These are phyloP conservation scores for Calocybe cyanea DNA, from an alignment of 768 basidiomycete species.

Conservation along the genomic window DNA sequence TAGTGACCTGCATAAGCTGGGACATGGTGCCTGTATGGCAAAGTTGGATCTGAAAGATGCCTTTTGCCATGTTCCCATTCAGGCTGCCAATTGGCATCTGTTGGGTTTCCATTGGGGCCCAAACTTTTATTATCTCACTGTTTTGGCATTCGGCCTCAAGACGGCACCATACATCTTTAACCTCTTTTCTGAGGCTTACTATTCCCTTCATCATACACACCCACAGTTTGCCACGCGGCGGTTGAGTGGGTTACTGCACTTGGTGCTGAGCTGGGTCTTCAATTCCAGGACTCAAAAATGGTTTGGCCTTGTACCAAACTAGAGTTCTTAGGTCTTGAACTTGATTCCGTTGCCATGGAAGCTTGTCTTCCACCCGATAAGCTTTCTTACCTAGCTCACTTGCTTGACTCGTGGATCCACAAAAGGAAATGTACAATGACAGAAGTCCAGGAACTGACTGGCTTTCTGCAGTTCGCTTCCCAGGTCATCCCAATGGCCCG, in stretches of 20 bases:
- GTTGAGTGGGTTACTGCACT: constrained; percentile 19
- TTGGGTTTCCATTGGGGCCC: constrained; percentile 28
- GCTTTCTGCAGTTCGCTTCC: constrained; percentile 30
- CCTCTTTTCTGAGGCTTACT: constrained; percentile 26
- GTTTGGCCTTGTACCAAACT: constrained; percentile 18
- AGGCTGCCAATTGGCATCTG: constrained; percentile 25
- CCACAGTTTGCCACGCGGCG: constrained; percentile 7
- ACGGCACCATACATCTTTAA: constrained; percentile 36
- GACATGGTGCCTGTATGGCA: constrained; percentile 25
- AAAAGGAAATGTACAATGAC: constrained; percentile 16
- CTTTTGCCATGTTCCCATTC: constrained; percentile 33
- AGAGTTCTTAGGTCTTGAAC: constrained; percentile 25
- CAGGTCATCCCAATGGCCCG: constrained; percentile 29
- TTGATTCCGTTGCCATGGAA: constrained; percentile 22
- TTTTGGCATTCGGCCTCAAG: constrained; percentile 29
- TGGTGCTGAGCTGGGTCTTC: constrained; percentile 21
- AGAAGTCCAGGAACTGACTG: constrained; percentile 28
- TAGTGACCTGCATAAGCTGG: constrained; percentile 18
- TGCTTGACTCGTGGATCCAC: constrained; percentile 21
- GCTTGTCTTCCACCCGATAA: constrained; percentile 30
- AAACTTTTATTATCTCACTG: constrained; percentile 24
- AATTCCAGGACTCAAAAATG: constrained; percentile 26
- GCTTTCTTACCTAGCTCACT: constrained; percentile 18
- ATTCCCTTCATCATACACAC: constrained; percentile 25
- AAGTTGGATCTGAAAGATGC: constrained; percentile 36